Percentiles rank a stretch among this genome's conserved stretches.
phyloP scores from a whole-genome alignment of 2,329 filamentous ascomycete species.

The Xylariaceae sp. region DNA sequence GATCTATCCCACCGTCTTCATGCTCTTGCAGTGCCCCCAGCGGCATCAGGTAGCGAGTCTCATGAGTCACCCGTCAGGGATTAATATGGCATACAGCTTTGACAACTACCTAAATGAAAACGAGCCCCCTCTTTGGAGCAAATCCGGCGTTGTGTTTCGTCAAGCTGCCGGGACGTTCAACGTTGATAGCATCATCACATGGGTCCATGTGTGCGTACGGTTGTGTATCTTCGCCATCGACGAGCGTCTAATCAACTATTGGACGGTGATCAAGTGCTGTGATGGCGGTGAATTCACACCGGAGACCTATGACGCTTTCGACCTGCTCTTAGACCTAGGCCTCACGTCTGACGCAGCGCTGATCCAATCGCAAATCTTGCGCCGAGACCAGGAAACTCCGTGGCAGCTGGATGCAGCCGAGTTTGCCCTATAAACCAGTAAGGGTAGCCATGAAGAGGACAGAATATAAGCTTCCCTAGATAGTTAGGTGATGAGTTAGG shows the following conservation, averaged over 20 bases:
- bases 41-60: too few species aligned
- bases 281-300: neutral
- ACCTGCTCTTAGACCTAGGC: neutral
- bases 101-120: neutral
- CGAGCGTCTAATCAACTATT: neutral
- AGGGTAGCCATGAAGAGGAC: too few species aligned
- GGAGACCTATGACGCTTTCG: neutral
- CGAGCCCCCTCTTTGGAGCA: neutral
- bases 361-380: neutral
- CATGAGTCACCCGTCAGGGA: too few species aligned
- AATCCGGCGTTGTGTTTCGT: neutral
- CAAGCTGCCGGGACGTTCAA: neutral
- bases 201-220: neutral
- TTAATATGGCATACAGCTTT: too few species aligned
- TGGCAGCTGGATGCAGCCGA: neutral
- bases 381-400: neutral
- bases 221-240: neutral
- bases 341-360: neutral
- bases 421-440: too few species aligned
- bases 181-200: neutral
- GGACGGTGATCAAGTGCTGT: neutral
- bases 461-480: too few species aligned
- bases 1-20: too few species aligned
- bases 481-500: too few species aligned
- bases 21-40: too few species aligned